Percentiles rank a stretch among this genome's conserved stretches.
Conservation (phyloP, 108 stramenopile genomes). For the Schizochytrium sp. region DNA sequence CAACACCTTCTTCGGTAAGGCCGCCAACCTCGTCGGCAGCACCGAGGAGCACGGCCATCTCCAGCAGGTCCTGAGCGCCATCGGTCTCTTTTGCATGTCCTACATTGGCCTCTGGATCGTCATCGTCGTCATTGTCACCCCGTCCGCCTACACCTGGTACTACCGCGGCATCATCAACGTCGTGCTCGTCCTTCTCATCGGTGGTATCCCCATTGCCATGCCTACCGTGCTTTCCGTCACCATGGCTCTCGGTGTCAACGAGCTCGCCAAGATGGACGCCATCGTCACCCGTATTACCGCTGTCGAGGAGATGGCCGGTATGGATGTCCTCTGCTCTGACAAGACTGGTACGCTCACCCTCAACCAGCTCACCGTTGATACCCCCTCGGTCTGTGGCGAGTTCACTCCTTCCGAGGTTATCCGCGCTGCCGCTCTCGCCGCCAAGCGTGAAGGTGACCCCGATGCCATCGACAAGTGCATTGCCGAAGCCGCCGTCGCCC, state of each 20-base stretch:
- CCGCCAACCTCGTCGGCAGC: slow-evolving; percentile 37
- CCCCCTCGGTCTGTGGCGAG: slow-evolving; percentile 39
- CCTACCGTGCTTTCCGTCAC: slow-evolving; percentile 68
- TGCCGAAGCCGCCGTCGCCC: slow-evolving; percentile 28
- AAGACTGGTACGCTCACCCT: slow-evolving; percentile 81
- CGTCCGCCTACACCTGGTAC: slow-evolving; percentile 48
- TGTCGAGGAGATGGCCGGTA: slow-evolving; percentile 71
- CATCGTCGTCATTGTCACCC: slow-evolving; percentile 53
- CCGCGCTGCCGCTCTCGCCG: slow-evolving; percentile 51
- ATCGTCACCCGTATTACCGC: slow-evolving; percentile 72
- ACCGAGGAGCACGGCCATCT: slow-evolving; percentile 33
- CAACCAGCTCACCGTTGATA: slow-evolving; percentile 65
- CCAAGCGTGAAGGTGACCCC: slow-evolving; percentile 68
- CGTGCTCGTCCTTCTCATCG: slow-evolving; percentile 60
- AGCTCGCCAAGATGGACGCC: slow-evolving; percentile 65
- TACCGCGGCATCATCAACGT: slow-evolving; percentile 1
- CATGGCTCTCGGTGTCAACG: slow-evolving; percentile 66
- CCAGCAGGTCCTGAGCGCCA: slow-evolving; percentile 24
- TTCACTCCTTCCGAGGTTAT: slow-evolving; percentile 52
- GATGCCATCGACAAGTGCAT: slow-evolving; percentile 71
- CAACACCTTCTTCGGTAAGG: slow-evolving; percentile 28
- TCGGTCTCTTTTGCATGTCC: slow-evolving; percentile 60
- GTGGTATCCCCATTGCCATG: slow-evolving; percentile 71
- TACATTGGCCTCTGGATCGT: slow-evolving; percentile 59
- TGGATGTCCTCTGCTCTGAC: slow-evolving; percentile 68